These are phyloP conservation scores for Zasmidium angulare DNA, from an alignment of 2,329 filamentous ascomycete species.

Conservation along the genomic window DNA sequence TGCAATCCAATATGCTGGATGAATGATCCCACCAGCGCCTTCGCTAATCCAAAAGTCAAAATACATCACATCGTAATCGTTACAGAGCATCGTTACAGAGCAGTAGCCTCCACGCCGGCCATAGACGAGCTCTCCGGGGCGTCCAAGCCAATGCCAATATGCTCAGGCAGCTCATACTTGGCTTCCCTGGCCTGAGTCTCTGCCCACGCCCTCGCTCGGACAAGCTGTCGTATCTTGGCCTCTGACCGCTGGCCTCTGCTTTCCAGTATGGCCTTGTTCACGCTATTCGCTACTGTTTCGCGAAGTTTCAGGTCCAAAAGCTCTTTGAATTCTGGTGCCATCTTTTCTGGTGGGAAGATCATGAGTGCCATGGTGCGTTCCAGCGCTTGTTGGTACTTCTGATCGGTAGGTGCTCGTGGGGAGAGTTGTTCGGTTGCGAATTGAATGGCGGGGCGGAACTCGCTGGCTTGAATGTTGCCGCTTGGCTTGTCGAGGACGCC, in stretches of 20 bases:
- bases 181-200: conserved; percentile 61
- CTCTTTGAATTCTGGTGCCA: conserved; percentile 72
- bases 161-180: conserved; percentile 42
- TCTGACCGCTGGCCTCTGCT: conserved; percentile 72
- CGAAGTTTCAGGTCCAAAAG: conserved; percentile 79
- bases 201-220: conserved; percentile 82
- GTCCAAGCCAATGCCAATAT: conserved; percentile 45
- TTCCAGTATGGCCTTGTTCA: conserved; percentile 84
- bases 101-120: not conserved
- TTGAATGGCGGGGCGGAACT: conserved; percentile 76
- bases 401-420: conserved; percentile 78
- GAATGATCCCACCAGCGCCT: conserved; percentile 20
- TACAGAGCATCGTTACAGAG: conserved; percentile 26
- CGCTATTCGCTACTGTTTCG: conserved; percentile 77
- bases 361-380: conserved; percentile 92
- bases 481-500: conserved; percentile 51
- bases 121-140: conserved; percentile 17
- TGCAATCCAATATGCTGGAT: conserved; percentile 2
- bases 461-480: conserved; percentile 60
- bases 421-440: conserved; percentile 88
- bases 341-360: conserved; percentile 78
- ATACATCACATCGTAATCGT: conserved; percentile 10
- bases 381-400: conserved; percentile 78
- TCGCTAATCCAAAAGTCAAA: conserved; percentile 22
- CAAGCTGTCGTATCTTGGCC: conserved; percentile 76